Base-by-base conservation (phyloP, 2,329 filamentous ascomycete species). In the Aureobasidium sp. region DNA sequence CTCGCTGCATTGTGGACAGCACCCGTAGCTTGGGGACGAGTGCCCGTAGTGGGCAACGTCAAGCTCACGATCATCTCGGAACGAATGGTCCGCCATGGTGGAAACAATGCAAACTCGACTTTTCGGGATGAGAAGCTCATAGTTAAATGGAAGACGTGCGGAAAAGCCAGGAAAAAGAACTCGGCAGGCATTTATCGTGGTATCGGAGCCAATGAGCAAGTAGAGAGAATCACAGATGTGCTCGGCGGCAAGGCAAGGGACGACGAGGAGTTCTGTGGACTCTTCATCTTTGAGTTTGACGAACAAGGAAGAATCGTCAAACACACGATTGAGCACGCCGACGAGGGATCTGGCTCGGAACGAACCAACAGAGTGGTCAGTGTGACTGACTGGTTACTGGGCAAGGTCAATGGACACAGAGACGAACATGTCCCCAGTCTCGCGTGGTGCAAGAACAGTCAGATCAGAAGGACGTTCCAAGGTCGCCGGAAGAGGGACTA, bases 201-300 rank as follows among this genome's bases (percentile, higher is more conserved):
- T 4, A 67, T 70, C 2, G 54, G 64, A 37, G 68, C 69, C 14
- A 71, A 75, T 67, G 80, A 82, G 62, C 79, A 78, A 32, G 77
- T 82, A 13, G 79, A 82, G 63, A 81, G 79, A 70, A 81, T 83
- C 62, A 79, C 75, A 21, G 78, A 78, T 42, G 81, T 84, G 44
- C 76, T 86, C 5, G 78, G 80, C 13, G 81, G 83, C 55, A 78
- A 82, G 21, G 74, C 80, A 66, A 66, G 63, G 5, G 82, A 84
- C 61, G 82, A 84, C 54, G 87, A 89, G 69, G 88, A 92, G 70
- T 97, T 97, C 68, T 90, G 86, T 1, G 94, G 94, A 0, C 75
- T 97, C 11, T 99, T 97, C 75, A 87, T 96, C 63, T 99, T 99
- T 73, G 90, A 96, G 66, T 99, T 99, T 72, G 94, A 97, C 70